Percentiles rank a stretch among this genome's conserved stretches.
Evolutionary conservation across 2,329 filamentous ascomycete genomes (phyloP).

Genomic region (Stemphylium vesicarium): DNA sequence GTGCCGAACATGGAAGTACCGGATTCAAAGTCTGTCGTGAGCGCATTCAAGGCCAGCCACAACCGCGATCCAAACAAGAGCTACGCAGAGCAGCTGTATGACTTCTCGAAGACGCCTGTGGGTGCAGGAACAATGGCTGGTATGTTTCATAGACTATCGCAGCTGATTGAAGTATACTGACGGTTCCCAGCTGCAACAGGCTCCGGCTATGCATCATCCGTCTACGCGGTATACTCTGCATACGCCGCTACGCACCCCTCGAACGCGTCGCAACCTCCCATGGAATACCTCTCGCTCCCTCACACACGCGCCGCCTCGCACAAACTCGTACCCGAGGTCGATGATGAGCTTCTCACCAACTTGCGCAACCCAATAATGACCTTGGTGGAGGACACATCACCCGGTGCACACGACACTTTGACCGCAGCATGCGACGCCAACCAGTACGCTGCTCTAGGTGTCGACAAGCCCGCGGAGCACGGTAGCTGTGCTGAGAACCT

Average conservation of each 20-base stretch:
- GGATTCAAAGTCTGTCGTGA: constrained; percentile 51
- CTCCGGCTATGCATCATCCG: constrained; percentile 54
- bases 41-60: constrained; percentile 54
- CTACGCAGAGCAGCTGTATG: constrained; percentile 57
- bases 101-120: constrained; percentile 59
- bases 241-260: constrained; percentile 48
- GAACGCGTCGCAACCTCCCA: constrained; percentile 45
- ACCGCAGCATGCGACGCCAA: constrained; percentile 57
- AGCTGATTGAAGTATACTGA: not conserved
- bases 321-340: constrained; percentile 50
- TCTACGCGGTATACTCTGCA: constrained; percentile 58
- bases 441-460: constrained; percentile 51
- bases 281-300: constrained; percentile 57
- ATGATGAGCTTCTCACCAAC: constrained; percentile 55
- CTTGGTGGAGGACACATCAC: constrained; percentile 53
- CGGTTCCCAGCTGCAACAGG: constrained; percentile 51
- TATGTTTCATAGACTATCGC: constrained; percentile 21
- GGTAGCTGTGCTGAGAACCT: constrained; percentile 58
- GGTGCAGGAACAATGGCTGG: constrained; percentile 55
- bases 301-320: constrained; percentile 53
- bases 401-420: constrained; percentile 55
- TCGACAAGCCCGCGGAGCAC: constrained; percentile 54
- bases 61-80: constrained; percentile 56
- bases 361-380: constrained; percentile 56
- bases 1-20: constrained; percentile 50